Evolutionary conservation across 202 grass and related monocot species (phyloP).

Genomic region (Eragrostis tef): DNA sequence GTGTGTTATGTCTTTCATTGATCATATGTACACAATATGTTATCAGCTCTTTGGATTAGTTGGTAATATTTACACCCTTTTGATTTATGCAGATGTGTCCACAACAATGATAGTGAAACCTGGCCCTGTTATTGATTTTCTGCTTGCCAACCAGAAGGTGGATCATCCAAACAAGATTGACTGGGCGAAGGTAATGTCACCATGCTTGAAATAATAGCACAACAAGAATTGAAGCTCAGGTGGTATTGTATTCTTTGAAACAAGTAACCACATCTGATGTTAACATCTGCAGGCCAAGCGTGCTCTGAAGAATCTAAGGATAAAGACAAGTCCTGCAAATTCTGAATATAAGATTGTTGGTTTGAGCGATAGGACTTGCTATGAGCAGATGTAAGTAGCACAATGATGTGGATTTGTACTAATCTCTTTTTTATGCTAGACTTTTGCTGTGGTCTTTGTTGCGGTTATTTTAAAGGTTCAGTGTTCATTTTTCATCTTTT

Average conservation of each 20-base stretch:
- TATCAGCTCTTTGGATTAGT: not conserved
- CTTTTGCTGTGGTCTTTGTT: not conserved
- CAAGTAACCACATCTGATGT: not conserved
- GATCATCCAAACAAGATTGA: slow-evolving; percentile 63
- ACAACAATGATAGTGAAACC: slow-evolving; percentile 97
- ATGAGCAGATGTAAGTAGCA: slow-evolving; percentile 56
- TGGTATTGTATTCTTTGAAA: not conserved
- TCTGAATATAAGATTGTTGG: slow-evolving; percentile 80
- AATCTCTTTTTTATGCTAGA: not conserved
- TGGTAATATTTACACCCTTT: slow-evolving; percentile 8
- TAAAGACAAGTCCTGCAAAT: slow-evolving; percentile 63
- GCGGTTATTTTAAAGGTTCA: not conserved
- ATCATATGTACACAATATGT: not conserved
- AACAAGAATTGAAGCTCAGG: not conserved
- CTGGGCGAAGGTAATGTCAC: slow-evolving; percentile 62
- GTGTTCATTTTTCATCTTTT: not conserved
- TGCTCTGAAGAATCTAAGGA: slow-evolving; percentile 69
- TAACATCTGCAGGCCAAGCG: slow-evolving; percentile 61
- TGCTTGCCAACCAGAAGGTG: slow-evolving; percentile 74
- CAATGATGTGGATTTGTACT: not conserved
- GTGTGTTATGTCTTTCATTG: slow-evolving; percentile 37
- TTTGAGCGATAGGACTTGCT: slow-evolving; percentile 67
- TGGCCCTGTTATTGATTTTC: slow-evolving; percentile 79
- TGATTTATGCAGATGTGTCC: slow-evolving; percentile 70
- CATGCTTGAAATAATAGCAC: not conserved